These are phyloP conservation scores for Botrytis medusae DNA, from an alignment of 2,329 filamentous ascomycete genomes.

Conservation along the genomic window DNA sequence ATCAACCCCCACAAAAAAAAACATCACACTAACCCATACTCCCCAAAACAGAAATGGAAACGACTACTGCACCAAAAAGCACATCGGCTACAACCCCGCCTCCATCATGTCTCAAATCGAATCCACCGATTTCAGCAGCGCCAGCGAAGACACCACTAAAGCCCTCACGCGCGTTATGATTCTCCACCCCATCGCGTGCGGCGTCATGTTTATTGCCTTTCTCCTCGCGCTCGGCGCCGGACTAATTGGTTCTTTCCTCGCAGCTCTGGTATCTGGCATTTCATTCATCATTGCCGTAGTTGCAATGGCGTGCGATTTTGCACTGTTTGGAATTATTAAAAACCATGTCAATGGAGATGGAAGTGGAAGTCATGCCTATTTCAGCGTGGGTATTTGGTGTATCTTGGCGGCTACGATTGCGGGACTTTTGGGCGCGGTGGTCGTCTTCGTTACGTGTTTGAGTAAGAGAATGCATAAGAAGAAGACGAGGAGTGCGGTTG, in stretches of 20 bases:
- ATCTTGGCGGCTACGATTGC: conserved; percentile 56
- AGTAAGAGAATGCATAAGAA: conserved; percentile 40
- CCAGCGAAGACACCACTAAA: conserved; percentile 47
- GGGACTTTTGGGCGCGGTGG: conserved; percentile 53
- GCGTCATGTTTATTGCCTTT: conserved; percentile 59
- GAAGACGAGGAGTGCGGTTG: conserved; percentile 23
- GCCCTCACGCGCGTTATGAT: conserved; percentile 59
- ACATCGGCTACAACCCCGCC: conserved; percentile 58
- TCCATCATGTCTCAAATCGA: conserved; percentile 43
- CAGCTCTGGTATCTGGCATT: conserved; percentile 50
- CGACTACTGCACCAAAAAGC: conserved; percentile 50
- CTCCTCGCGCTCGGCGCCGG: conserved; percentile 54
- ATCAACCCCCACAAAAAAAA: neutral
- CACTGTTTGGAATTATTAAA: conserved; percentile 54
- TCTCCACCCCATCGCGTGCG: conserved; percentile 60
- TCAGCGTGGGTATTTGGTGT: conserved; percentile 58
- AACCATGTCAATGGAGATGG: conserved; percentile 50
- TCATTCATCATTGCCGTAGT: conserved; percentile 51
- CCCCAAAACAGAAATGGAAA: conserved; percentile 34
- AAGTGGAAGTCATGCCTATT: conserved; percentile 47
- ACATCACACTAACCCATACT: neutral
- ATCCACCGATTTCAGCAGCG: conserved; percentile 43
- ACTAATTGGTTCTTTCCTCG: conserved; percentile 52
- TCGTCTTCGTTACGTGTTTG: conserved; percentile 64
- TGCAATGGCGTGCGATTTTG: conserved; percentile 57